Conservation (phyloP, 306 rosid genomes). For the Trifolium repens region DNA sequence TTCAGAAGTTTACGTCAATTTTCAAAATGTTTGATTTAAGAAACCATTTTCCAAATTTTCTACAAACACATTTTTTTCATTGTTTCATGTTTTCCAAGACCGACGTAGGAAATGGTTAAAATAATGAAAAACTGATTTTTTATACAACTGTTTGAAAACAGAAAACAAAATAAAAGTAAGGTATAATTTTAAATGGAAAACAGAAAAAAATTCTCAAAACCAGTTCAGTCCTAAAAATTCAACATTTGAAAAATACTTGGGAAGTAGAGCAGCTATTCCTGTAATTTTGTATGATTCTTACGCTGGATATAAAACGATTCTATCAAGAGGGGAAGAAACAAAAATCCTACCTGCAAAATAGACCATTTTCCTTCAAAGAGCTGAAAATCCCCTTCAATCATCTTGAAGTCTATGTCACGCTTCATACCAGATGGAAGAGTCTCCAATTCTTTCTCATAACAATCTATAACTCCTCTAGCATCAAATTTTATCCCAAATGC, state of each 20-base stretch:
- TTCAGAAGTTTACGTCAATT: background rate
- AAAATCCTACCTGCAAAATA: slow-evolving; percentile 66
- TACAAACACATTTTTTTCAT: background rate
- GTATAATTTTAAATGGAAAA: background rate
- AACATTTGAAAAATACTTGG: slow-evolving; percentile 23
- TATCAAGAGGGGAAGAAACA: slow-evolving; percentile 24
- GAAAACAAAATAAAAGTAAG: background rate
- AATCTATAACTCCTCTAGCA: slow-evolving; percentile 84
- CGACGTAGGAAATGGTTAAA: background rate
- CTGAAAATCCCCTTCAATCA: slow-evolving; percentile 91
- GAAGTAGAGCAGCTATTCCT: slow-evolving; percentile 5
- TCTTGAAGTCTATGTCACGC: slow-evolving; percentile 85
- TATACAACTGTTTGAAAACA: background rate
- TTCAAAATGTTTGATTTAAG: slow-evolving; percentile 8
- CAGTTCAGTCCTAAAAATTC: background rate
- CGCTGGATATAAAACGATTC: slow-evolving; percentile 28
- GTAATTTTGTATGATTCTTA: slow-evolving; percentile 13
- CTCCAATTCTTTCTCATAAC: slow-evolving; percentile 76
- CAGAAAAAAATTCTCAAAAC: background rate
- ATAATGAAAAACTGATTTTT: background rate
- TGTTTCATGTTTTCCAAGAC: slow-evolving; percentile 13
- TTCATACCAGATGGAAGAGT: slow-evolving; percentile 60
- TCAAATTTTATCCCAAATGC: slow-evolving; percentile 87
- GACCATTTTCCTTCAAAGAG: slow-evolving; percentile 92
- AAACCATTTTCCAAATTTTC: background rate